Evolutionary conservation across 75 land plant species (phyloP), one percentile per base, ranked within the genome.

Genomic region (Adiantum capillusveneris): DNA sequence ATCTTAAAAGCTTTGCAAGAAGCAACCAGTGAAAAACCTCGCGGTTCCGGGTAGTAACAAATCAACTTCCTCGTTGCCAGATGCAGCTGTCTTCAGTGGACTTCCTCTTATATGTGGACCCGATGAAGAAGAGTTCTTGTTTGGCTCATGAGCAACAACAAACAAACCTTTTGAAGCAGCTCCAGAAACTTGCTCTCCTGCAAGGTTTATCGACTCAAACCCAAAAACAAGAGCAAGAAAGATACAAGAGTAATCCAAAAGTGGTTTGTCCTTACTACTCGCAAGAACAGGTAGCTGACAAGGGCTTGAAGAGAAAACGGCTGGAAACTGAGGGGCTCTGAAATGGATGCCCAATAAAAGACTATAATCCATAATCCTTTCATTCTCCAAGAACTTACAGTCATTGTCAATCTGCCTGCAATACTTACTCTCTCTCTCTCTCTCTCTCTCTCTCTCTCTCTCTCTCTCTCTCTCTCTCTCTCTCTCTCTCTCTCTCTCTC

Each of bases 351-450:
- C 98, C 60, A 93, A 76, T 25, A 93, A 59, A 53, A 93, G 77
- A 75, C 98, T 93, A 56, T 93, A 93, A 74, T 93, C 98, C 98
- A 93, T 93, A 18, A 93, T 93, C 19, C 69, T 58, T 58, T 86
- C 84, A 31, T 58, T 57, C 70, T 93, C 90, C 65, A 93, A 63
- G 63, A 89, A 93, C 55, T 77, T 79, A 63, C 87, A 83, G 60
- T 93, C 98, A 26, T 69, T 68, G 65, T 89, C 83, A 53, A 93
- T 79, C 72, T 93, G 98, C 79, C 98, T 93, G 81, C 60, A 78
- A 17, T 41, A 44, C 37, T 34, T 9, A 5, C 37, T 34, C 37
- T 34, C 37, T 34, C 37, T 34, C 37, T 34, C 37, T 34, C 37
- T 34, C 37, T 34, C 37, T 34, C 37, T 34, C 37, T 34, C 52